Evolutionary conservation across 495 filamentous ascomycete species (phyloP), one percentile per base, ranked within the genome.

Genomic region (Darksidea phi): DNA sequence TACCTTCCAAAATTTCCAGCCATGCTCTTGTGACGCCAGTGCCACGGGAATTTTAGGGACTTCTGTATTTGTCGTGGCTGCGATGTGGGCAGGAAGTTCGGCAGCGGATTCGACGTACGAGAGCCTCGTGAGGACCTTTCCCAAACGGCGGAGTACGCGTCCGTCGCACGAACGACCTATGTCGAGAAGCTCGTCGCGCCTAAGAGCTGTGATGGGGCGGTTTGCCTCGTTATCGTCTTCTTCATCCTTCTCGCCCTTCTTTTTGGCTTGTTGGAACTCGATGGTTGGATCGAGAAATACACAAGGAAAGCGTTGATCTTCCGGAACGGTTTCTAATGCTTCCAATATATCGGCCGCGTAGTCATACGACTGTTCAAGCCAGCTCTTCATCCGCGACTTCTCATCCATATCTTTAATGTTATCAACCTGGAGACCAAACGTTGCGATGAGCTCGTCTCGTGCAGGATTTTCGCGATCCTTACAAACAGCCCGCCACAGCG

Each of bases 331-430:
- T 28, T 48, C 23, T 6, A 59, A 15, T 37, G 28, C 66, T 1
- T 69, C 62, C 1, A 62, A 48, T 13, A 80, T 68, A n/a, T 80
- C 77, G 15, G 64, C 73, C 0, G 61, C 67, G 23, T 67, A 74
- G 55, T 80, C 74, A 51, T 80, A 80, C 0, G 77, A 80, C 48
- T 75, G 76, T 17, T 76, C 75, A 38, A 80, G 61, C 78, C 78
- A 80, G 0, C 13, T 21, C 56, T 74, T 75, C 73, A 79, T 74
- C 0, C 66, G 57, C 0, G 41, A 65, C 55, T 76, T 78, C 23
- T 76, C 63, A 5, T 58, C 58, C 5, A 34, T 26, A 34, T 75
- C 36, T 7, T 28, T 49, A 11, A 76, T 72, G 13, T 53, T 37
- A 41, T 75, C 72, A 0, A 78, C 63, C 11, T 71, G 51, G 1